Conservation (phyloP, 805 yeast genomes). For the Candida ulmi region DNA sequence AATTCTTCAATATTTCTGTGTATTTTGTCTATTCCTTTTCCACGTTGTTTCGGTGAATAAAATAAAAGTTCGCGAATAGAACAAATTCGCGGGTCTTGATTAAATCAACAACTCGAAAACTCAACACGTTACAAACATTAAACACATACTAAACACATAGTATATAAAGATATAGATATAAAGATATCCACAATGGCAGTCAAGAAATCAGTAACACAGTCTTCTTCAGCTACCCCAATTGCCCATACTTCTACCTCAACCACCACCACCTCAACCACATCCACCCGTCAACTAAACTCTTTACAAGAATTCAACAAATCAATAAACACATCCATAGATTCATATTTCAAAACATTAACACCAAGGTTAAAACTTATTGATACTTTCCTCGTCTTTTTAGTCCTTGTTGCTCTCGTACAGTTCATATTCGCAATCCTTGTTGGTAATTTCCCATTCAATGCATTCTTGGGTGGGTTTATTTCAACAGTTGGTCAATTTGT, state of each 20-base stretch:
- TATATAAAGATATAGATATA: too few relatives aligned
- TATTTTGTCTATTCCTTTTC: too few relatives aligned
- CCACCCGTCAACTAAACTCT: slow-evolving; percentile 6
- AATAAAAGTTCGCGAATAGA: background rate
- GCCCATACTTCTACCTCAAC: background rate
- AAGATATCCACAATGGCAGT: too few relatives aligned
- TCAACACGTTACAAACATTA: too few relatives aligned
- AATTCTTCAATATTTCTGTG: too few relatives aligned
- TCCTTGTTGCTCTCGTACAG: slow-evolving; percentile 70
- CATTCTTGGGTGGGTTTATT: slow-evolving; percentile 88
- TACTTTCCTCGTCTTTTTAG: slow-evolving; percentile 66
- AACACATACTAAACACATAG: too few relatives aligned
- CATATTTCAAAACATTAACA: slow-evolving; percentile 29
- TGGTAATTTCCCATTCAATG: slow-evolving; percentile 95
- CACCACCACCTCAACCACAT: slow-evolving; percentile 1
- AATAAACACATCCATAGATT: slow-evolving; percentile 24
- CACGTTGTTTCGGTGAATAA: too few relatives aligned
- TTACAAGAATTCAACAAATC: slow-evolving; percentile 27
- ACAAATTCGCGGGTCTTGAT: too few relatives aligned
- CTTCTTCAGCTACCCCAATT: background rate
- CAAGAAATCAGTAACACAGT: slow-evolving; percentile 1
- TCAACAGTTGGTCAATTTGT: slow-evolving; percentile 96
- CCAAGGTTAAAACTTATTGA: slow-evolving; percentile 65
- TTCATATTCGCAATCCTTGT: slow-evolving; percentile 69
- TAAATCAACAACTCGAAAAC: too few relatives aligned